Base-by-base conservation (phyloP, 805 yeast genomes). In the Candida dajiaensis region DNA sequence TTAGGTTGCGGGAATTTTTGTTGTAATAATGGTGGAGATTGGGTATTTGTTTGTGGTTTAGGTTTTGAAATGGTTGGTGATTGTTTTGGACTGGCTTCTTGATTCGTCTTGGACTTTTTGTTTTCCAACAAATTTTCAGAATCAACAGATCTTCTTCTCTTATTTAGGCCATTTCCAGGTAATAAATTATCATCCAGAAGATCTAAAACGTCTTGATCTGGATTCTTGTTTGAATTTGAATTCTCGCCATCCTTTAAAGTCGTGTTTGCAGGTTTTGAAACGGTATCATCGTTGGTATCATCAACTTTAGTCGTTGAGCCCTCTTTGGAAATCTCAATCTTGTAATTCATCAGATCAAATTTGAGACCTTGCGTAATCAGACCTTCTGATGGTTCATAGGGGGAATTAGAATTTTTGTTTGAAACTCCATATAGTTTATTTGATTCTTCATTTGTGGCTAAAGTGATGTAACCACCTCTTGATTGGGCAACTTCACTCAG, bases 311-410 rank as follows among this genome's bases (percentile, higher is more conserved):
- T 16, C 3, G 36, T 18, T 7, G 36, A 5, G 11, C 20, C 20
- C 20, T 18, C 36, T 16, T 16, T 12, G 12, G 20, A 8, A 9
- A 18, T 11, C 5, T n/a, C 20, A 16, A 16, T n/a, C 12, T 11
- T 38, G 33, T 39, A 41, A 13, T 16, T 23, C 10, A 16, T 12
- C 15, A 20, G 9, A 36, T 16, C 21, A 25, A 15, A 44, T n/a
- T 11, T 36, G 22, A 25, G 13, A 6, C 7, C 16, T 10, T 25
- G 38, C 2, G 50, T 49, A 15, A 49, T 37, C 46, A 49, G 48
- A 15, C 52, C 52, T 13, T 20, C 36, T 8, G 45, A 42, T 35
- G 45, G 46, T 29, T 49, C 52, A 13, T 19, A n/a, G 16, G 52
- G 52, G 3, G 48, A 16, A 8, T 37, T 20, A 12, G 26, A n/a